Percentiles rank a stretch among this genome's conserved stretches.
These are phyloP conservation scores for Trichoderma oligosporum DNA, from an alignment of 2,329 filamentous ascomycete species.

Conservation along the genomic window DNA sequence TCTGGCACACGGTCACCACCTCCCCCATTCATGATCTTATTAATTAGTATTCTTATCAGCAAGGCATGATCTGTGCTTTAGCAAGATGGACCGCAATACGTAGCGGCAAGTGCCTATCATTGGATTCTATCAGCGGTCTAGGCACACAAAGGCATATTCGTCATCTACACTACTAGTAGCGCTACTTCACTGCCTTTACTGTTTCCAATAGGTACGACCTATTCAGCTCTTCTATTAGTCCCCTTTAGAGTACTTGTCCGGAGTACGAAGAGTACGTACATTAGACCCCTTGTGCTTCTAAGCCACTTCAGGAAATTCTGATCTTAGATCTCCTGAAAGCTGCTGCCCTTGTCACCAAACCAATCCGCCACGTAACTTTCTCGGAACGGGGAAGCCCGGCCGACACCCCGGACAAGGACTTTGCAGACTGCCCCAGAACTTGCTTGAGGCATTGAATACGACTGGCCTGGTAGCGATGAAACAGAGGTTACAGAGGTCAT, in stretches of 20 bases:
- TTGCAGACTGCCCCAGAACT: not conserved
- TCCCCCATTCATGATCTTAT: conserved; percentile 8
- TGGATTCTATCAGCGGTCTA: not conserved
- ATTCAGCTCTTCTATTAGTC: not conserved
- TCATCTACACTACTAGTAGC: not conserved
- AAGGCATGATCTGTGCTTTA: conserved; percentile 15
- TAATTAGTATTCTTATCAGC: conserved; percentile 11
- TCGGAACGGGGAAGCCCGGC: conserved; percentile 31
- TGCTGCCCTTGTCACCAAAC: conserved; percentile 27
- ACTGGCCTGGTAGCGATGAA: conserved; percentile 13
- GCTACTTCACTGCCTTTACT: not conserved
- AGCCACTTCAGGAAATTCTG: conserved; percentile 30
- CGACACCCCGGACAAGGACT: conserved; percentile 14
- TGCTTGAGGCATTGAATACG: conserved; percentile 2
- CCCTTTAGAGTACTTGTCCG: not conserved
- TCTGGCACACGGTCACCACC: conserved; percentile 11
- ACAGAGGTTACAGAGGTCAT: conserved; percentile 15
- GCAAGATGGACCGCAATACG: conserved; percentile 1
- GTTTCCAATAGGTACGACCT: not conserved
- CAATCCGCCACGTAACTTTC: conserved; percentile 21
- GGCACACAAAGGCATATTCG: conserved; percentile 1
- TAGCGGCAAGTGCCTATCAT: not conserved
- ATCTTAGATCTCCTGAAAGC: conserved; percentile 34
- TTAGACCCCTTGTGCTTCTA: conserved; percentile 23
- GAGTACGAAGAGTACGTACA: conserved; percentile 1